Conservation (phyloP, 1,284 basidiomycete species). For the Apiotrichum siamense region DNA sequence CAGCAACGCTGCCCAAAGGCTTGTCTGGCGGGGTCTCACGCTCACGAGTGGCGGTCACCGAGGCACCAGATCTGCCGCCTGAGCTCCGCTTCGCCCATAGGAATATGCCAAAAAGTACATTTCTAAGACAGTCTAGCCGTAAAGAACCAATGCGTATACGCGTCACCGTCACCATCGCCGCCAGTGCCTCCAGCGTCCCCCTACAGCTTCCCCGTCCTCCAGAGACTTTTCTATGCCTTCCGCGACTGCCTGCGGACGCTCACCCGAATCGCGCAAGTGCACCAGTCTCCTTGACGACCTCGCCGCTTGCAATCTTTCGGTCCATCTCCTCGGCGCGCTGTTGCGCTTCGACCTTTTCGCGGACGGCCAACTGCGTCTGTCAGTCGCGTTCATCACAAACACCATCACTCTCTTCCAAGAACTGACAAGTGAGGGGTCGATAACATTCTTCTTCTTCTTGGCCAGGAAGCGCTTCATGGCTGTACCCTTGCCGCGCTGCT, state of each 20-base stretch:
- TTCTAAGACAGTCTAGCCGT: too few species aligned
- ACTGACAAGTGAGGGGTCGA: slow-evolving; percentile 76
- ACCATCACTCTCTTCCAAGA: not conserved
- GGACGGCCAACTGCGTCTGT: slow-evolving; percentile 25
- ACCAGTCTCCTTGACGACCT: slow-evolving; percentile 32
- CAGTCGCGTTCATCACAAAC: not conserved
- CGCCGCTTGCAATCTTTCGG: slow-evolving; percentile 20
- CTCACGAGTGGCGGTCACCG: too few species aligned
- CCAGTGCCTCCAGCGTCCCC: too few species aligned
- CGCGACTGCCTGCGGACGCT: not conserved
- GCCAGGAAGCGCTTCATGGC: slow-evolving; percentile 76
- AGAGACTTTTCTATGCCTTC: too few species aligned
- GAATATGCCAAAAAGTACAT: too few species aligned
- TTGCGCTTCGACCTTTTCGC: slow-evolving; percentile 32
- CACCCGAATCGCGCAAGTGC: slow-evolving; percentile 34
- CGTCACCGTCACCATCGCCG: too few species aligned
- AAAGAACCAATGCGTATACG: too few species aligned
- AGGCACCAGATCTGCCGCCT: too few species aligned
- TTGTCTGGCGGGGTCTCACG: too few species aligned
- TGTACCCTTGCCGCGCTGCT: slow-evolving; percentile 78
- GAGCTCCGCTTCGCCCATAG: too few species aligned
- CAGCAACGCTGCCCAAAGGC: too few species aligned
- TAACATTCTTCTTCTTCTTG: slow-evolving; percentile 79
- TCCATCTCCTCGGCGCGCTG: slow-evolving; percentile 26
- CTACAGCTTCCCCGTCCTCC: too few species aligned